phyloP scores from a whole-genome alignment of 2,329 filamentous ascomycete species.

The Sclerotinia spermophila region DNA sequence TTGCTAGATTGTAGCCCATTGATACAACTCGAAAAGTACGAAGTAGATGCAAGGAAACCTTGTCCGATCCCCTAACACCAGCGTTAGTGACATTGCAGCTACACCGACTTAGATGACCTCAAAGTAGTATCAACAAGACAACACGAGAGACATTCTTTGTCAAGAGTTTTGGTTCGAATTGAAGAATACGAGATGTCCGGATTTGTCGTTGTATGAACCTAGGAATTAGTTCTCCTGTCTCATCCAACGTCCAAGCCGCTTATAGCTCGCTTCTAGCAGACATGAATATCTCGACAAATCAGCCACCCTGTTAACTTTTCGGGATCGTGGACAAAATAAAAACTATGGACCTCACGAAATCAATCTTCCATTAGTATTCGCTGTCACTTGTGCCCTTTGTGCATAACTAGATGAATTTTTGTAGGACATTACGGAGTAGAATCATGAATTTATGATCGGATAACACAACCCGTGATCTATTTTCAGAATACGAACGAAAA shows the following conservation, averaged over 20 bases:
- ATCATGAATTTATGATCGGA: not conserved
- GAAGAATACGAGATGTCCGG: not conserved
- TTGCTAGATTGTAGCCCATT: not conserved
- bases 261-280: not conserved
- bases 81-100: not conserved
- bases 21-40: not conserved
- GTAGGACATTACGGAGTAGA: not conserved
- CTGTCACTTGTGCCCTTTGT: not conserved
- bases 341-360: not conserved
- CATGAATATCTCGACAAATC: not conserved
- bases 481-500: not conserved
- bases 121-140: not conserved
- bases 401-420: not conserved
- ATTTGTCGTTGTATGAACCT: not conserved
- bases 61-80: not conserved
- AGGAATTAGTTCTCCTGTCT: not conserved
- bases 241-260: not conserved
- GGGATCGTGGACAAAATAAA: not conserved
- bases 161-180: too few species aligned
- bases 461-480: not conserved
- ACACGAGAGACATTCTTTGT: not conserved
- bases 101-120: not conserved
- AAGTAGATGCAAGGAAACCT: not conserved
- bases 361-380: not conserved
- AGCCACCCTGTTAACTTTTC: not conserved